Conservation (phyloP, 2,329 filamentous ascomycete genomes). For the Penicillium sp. region DNA sequence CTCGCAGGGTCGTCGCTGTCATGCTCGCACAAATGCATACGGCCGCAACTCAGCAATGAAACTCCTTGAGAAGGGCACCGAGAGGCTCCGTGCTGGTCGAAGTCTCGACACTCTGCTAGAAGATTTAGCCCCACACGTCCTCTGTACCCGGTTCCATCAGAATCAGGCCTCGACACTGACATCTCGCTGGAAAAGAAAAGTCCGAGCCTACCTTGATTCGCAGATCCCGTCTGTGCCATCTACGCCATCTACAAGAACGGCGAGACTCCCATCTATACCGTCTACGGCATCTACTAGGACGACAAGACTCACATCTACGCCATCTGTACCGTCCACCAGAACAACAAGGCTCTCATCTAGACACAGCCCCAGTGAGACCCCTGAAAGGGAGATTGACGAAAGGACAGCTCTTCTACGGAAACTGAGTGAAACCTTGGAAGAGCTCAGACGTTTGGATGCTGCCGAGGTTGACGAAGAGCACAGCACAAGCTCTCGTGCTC, state of each 20-base stretch:
- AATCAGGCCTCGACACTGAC: constrained; percentile 15
- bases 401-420: not conserved
- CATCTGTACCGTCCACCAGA: not conserved
- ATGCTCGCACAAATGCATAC: constrained; percentile 7
- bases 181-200: constrained; percentile 9
- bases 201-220: constrained; percentile 5
- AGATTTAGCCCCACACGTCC: constrained; percentile 23
- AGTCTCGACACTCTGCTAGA: constrained; percentile 16
- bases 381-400: not conserved
- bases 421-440: not conserved
- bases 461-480: not conserved
- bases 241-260: not conserved
- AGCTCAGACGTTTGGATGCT: not conserved
- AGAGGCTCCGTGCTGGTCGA: constrained; percentile 9
- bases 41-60: constrained; percentile 11
- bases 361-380: not conserved
- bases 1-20: constrained; percentile 18
- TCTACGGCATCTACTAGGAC: no score
- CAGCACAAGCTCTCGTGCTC: not conserved
- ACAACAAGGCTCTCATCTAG: not conserved
- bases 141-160: constrained; percentile 25
- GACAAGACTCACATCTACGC: no score
- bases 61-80: constrained; percentile 19
- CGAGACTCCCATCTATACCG: not conserved
- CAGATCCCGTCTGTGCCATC: not conserved